Evolutionary conservation across 2,329 filamentous ascomycete species (phyloP).

Genomic region (Mollisiaceae sp.): DNA sequence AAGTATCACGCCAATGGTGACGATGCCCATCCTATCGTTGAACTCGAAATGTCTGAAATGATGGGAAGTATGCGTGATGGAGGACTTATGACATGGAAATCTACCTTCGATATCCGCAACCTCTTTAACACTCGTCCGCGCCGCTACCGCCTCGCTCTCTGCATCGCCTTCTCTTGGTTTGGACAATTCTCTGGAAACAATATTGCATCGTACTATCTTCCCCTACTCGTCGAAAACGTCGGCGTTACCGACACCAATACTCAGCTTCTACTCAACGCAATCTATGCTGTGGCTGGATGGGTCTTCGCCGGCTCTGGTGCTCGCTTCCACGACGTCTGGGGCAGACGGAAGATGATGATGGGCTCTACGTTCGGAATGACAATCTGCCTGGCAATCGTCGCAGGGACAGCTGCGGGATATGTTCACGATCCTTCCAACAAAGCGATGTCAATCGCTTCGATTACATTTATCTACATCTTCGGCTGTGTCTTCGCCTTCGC

Average conservation of each 20-base stretch:
- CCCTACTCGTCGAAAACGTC: conserved; percentile 36
- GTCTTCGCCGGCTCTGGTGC: conserved; percentile 33
- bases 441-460: conserved; percentile 20
- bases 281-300: conserved; percentile 38
- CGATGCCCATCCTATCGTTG: conserved; percentile 49
- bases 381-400: conserved; percentile 18
- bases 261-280: conserved; percentile 32
- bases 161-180: conserved; percentile 45
- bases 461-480: conserved; percentile 40
- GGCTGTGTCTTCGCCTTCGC: conserved; percentile 37
- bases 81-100: conserved; percentile 3
- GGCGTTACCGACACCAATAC: conserved; percentile 37
- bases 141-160: conserved; percentile 43
- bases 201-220: conserved; percentile 32
- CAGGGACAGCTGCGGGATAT: conserved; percentile 30
- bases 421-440: conserved; percentile 20
- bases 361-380: conserved; percentile 15
- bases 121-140: conserved; percentile 54
- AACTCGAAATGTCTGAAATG: conserved; percentile 55
- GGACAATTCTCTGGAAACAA: conserved; percentile 36
- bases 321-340: conserved; percentile 36
- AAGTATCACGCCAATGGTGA: conserved; percentile 44
- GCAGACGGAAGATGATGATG: conserved; percentile 39
- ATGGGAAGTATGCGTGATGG: conserved; percentile 46
- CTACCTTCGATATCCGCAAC: conserved; percentile 53